Base-by-base conservation (phyloP, 129 eudicot genomes). In the Chrysanthemum lavandulifolium region DNA sequence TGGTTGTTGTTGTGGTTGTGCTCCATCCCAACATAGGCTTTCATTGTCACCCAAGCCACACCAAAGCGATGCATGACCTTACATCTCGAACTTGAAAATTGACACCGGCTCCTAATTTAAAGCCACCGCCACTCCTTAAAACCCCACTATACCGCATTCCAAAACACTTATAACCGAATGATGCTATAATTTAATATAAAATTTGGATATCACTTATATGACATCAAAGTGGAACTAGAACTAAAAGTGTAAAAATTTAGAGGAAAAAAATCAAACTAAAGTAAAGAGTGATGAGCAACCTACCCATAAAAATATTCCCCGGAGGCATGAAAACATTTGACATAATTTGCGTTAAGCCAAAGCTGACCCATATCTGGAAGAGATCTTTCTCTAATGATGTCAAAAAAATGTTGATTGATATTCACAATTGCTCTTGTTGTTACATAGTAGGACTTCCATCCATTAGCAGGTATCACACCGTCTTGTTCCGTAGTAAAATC, bases 391-490 rank as follows among this genome's bases (percentile, higher is more conserved):
- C 96, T 82, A 54, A 95, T 84, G 61, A 90, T 81, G 75, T 81
- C 82, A 76, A 86, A 95, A 81, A 95, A 95, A 43, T 80, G 89
- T 62, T 84, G 78, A 76, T 95, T 95, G 55, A 62, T 65, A 76
- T 79, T 88, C 73, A 88, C 85, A 84, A 95, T 85, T 61, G 96
- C 97, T 81, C 96, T 88, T 10, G 96, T 95, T 70, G 96, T 86
- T 74, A 96, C 99, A 74, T 95, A 95, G 81, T 95, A 95, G 19
- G 99, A 91, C 79, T 95, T 95, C 99, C 97, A 90, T 63, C 99
- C 99, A 78, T 88, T 86, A 47, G 80, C 83, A 57, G 99, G 99
- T 25, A 73, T 83, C 43, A 90, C 57, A 51, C 55, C 79, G 64
- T 84, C 86, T 78, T 95, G 99, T 78, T 95, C 99, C 81, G 79